These are phyloP conservation scores for Microsporum ferrugineum DNA, from an alignment of 2,329 filamentous ascomycete genomes.

Conservation along the genomic window DNA sequence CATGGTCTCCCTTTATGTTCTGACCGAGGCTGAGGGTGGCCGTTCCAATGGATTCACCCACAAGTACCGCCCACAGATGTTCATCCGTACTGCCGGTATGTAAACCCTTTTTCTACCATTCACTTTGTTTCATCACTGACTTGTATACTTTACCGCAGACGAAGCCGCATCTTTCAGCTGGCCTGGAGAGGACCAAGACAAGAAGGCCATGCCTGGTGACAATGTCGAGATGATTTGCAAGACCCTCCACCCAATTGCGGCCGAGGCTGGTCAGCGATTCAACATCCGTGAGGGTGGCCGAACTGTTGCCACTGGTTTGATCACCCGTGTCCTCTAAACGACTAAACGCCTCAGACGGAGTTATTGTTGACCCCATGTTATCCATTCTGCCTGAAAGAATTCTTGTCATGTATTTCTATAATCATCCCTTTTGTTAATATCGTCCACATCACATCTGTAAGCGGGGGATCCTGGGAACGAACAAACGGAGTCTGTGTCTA, in stretches of 20 bases:
- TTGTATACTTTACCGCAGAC: slow-evolving; percentile 30
- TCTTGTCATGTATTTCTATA: slow-evolving; percentile 4
- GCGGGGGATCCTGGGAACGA: slow-evolving; percentile 9
- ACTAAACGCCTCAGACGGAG: slow-evolving; percentile 16
- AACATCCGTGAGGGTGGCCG: slow-evolving; percentile 96
- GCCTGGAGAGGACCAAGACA: slow-evolving; percentile 67
- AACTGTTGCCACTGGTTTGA: slow-evolving; percentile 72
- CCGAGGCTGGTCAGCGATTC: slow-evolving; percentile 89
- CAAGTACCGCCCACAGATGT: slow-evolving; percentile 97
- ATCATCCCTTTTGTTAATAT: slow-evolving; percentile 4
- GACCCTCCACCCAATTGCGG: slow-evolving; percentile 71
- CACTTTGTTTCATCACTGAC: neutral
- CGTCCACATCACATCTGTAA: slow-evolving; percentile 1
- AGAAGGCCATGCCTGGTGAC: slow-evolving; percentile 95
- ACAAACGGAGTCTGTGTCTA: slow-evolving; percentile 13
- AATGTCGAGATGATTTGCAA: slow-evolving; percentile 95
- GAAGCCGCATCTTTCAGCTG: slow-evolving; percentile 67
- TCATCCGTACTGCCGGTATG: slow-evolving; percentile 82
- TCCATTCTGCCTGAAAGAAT: neutral
- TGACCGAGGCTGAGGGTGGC: slow-evolving; percentile 96
- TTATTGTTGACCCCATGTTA: neutral
- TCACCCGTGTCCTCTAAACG: slow-evolving; percentile 56
- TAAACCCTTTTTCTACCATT: slow-evolving; percentile 22
- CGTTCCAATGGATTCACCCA: slow-evolving; percentile 89
- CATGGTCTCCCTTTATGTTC: slow-evolving; percentile 89